A percentile compares a stretch with the other conserved stretches of the same genome.
These are phyloP conservation scores for Populus alba DNA, from an alignment of 345 rosid genomes.

Conservation along the genomic window DNA sequence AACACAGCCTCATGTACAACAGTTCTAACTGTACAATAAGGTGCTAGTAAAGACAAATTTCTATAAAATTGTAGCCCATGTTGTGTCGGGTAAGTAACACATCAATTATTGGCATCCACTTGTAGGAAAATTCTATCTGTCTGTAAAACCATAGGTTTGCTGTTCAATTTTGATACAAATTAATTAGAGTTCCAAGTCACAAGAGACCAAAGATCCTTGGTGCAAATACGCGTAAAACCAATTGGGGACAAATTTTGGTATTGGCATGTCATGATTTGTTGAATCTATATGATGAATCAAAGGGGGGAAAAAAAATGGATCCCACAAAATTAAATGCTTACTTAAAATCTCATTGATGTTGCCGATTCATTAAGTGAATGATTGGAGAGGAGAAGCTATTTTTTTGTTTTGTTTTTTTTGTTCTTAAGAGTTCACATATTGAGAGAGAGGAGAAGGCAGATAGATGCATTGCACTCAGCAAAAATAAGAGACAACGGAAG, in stretches of 20 bases:
- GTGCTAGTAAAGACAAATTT: slow-evolving; percentile 1
- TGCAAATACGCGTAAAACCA: slow-evolving; percentile 5
- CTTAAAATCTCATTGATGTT: slow-evolving; percentile 42
- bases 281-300: slow-evolving; percentile 8
- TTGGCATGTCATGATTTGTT: background rate
- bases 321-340: slow-evolving; percentile 23
- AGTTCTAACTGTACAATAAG: background rate
- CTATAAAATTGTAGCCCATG: slow-evolving; percentile 15
- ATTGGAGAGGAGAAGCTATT: slow-evolving; percentile 32
- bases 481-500: slow-evolving; percentile 30
- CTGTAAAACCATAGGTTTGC: slow-evolving; percentile 9
- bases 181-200: too few relatives aligned
- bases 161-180: background rate
- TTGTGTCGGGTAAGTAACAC: slow-evolving; percentile 6
- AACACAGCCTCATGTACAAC: background rate
- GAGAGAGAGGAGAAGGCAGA: background rate
- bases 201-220: too few relatives aligned
- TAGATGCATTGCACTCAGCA: slow-evolving; percentile 57
- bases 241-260: slow-evolving; percentile 10
- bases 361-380: slow-evolving; percentile 55
- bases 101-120: slow-evolving; percentile 16
- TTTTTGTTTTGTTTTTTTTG: background rate
- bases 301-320: slow-evolving; percentile 11
- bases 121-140: slow-evolving; percentile 29
- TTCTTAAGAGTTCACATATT: background rate